phyloP scores from a whole-genome alignment of 2,329 filamentous ascomycete species.

The Hypoxylon sp. region DNA sequence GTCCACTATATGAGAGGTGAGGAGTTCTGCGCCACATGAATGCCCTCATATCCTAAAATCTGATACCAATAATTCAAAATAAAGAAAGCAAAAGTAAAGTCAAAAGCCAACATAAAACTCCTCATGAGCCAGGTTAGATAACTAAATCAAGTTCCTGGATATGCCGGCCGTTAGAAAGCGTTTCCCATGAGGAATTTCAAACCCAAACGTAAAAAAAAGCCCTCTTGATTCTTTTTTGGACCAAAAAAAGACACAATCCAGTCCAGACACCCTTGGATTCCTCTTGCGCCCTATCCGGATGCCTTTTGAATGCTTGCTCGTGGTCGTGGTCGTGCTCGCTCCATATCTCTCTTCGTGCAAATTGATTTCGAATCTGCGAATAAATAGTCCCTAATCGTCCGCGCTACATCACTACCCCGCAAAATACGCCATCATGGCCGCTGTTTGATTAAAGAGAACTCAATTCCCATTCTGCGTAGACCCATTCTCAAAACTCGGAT shows the following conservation, averaged over 20 bases:
- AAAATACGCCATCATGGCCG: not conserved
- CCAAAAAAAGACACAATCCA: slow-evolving; percentile 1
- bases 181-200: slow-evolving; percentile 23
- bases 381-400: not conserved
- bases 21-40: slow-evolving; percentile 14
- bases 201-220: not conserved
- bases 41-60: slow-evolving; percentile 3
- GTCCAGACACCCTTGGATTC: not conserved
- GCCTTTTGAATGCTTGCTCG: slow-evolving; percentile 11
- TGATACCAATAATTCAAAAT: not conserved
- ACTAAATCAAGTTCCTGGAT: slow-evolving; percentile 13
- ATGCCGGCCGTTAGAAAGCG: slow-evolving; percentile 35
- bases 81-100: slow-evolving; percentile 7
- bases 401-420: not conserved
- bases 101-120: slow-evolving; percentile 25
- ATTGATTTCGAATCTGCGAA: not conserved
- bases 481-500: slow-evolving; percentile 75
- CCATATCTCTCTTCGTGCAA: not conserved
- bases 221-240: not conserved
- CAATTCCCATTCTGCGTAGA: slow-evolving; percentile 51
- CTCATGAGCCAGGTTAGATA: slow-evolving; percentile 25
- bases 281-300: not conserved
- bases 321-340: slow-evolving; percentile 9
- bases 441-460: not conserved
- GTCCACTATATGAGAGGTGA: slow-evolving; percentile 3